These are phyloP conservation scores for Iberis pinnata DNA, from an alignment of 345 rosid genomes.

Conservation along the genomic window DNA sequence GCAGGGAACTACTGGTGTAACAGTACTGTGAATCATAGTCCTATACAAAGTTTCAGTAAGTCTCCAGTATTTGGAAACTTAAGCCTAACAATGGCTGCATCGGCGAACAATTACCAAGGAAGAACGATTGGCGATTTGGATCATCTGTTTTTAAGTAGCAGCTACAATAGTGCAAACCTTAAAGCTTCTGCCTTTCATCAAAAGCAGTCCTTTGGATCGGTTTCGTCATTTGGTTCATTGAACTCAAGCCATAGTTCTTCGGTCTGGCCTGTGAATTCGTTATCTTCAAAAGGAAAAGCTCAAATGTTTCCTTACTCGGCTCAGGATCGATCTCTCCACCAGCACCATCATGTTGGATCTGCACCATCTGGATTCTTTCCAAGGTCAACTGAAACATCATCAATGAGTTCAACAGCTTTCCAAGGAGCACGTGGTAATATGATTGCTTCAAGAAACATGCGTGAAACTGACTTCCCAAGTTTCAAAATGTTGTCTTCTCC, in stretches of 20 bases:
- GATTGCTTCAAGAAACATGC: slow-evolving; percentile 42
- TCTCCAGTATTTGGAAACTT: slow-evolving; percentile 38
- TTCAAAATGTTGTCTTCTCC: slow-evolving; percentile 74
- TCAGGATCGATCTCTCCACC: slow-evolving; percentile 34
- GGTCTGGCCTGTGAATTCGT: slow-evolving; percentile 54
- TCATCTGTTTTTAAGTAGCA: slow-evolving; percentile 32
- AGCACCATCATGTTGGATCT: slow-evolving; percentile 71
- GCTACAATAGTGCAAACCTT: slow-evolving; percentile 32
- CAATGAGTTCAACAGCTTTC: slow-evolving; percentile 47
- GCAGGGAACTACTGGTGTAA: slow-evolving; percentile 53
- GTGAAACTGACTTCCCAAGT: slow-evolving; percentile 47
- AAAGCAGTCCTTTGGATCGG: slow-evolving; percentile 38
- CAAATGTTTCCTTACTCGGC: slow-evolving; percentile 40
- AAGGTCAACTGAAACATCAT: slow-evolving; percentile 55
- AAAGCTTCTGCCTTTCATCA: slow-evolving; percentile 39
- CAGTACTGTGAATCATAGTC: slow-evolving; percentile 47
- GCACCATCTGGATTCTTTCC: slow-evolving; percentile 87
- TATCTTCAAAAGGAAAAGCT: slow-evolving; percentile 46
- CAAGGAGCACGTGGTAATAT: slow-evolving; percentile 44
- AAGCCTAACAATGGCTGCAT: slow-evolving; percentile 47
- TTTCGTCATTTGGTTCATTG: slow-evolving; percentile 43
- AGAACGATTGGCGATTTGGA: slow-evolving; percentile 35
- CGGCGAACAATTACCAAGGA: slow-evolving; percentile 43
- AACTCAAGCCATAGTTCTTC: slow-evolving; percentile 37
- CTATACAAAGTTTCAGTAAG: slow-evolving; percentile 37